phyloP scores from a whole-genome alignment of 495 filamentous ascomycete species.

The Penicillium turbatum region DNA sequence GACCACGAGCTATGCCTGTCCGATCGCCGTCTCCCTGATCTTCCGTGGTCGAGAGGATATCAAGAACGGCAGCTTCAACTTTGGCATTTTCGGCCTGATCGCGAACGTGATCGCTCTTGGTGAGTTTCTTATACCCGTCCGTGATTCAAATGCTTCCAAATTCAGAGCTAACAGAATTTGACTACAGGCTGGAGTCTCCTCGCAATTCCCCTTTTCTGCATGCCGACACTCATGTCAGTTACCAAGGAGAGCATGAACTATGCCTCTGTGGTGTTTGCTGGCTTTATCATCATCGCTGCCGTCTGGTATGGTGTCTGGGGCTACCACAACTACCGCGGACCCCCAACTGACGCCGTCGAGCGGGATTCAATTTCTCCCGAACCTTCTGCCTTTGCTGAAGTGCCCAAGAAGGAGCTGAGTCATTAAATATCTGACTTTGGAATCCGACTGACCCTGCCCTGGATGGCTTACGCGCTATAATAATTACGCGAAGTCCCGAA shows the following conservation, averaged over 20 bases:
- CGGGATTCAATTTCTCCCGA: constrained; percentile 11
- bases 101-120: constrained; percentile 51
- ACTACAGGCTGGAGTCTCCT: constrained; percentile 54
- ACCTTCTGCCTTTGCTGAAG: constrained; percentile 9
- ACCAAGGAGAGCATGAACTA: constrained; percentile 47
- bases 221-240: constrained; percentile 37
- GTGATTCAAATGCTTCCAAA: neutral
- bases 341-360: constrained; percentile 26
- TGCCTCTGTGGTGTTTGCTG: constrained; percentile 55
- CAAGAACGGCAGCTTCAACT: constrained; percentile 49
- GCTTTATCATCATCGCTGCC: constrained; percentile 46
- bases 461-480: too few relatives aligned
- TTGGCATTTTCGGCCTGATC: constrained; percentile 52
- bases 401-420: constrained; percentile 7
- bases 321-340: constrained; percentile 32
- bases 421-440: neutral
- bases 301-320: constrained; percentile 63
- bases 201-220: constrained; percentile 51
- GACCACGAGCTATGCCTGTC: constrained; percentile 51
- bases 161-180: constrained; percentile 12
- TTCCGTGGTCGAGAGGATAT: constrained; percentile 48
- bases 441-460: too few relatives aligned
- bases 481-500: neutral
- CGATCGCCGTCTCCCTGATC: constrained; percentile 49
- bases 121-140: constrained; percentile 29